Base-by-base conservation (phyloP, 2,329 filamentous ascomycete genomes). In the Venturia effusa region DNA sequence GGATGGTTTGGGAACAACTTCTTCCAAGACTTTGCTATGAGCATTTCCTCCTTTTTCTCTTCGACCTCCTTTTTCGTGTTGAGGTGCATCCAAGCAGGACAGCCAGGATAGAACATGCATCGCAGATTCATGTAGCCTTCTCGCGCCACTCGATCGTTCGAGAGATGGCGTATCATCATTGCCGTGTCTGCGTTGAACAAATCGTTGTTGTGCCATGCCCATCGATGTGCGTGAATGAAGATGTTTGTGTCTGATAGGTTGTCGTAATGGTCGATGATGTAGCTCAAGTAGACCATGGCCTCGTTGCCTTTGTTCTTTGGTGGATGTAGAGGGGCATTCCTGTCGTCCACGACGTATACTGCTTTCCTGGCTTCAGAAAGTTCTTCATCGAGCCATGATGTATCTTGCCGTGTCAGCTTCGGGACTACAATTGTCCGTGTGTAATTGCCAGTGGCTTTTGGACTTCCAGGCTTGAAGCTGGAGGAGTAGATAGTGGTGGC, bases 201-300 rank as follows among this genome's bases (percentile, higher is more conserved):
- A 61, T 80, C 78, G 67, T 84, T 81, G 68, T 84, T 84, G 70
- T 85, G 83, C 83, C 83, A 85, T 59, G 81, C 76, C 39, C 74
- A 74, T 54, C 84, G 81, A 67, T 87, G 81, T 24, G 82, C 79
- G 69, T 88, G 85, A 72, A 84, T 80, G 73, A 88, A 85, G 67
- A 87, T 80, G 39, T 77, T 76, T 66, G 86, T 77, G 63, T 85
- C 83, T 2, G 83, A 79, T 4, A 88, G 77, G 3, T 76, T 69
- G 66, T 86, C 78, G 73, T 88, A 87, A 71, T 82, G 79, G 70
- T 85, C 83, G 68, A 85, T 80, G 68, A 87, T 79, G 72, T 84
- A 86, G 45, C 79, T 82, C 43, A 86, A 76, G 70, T 87, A 87
- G 8, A 84, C 79, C 74, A 84, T 81, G 40, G 82, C 84, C 72